Evolutionary conservation across 2,329 filamentous ascomycete species (phyloP), one percentile per base, ranked within the genome.

Genomic region (Metarhizium rileyi): DNA sequence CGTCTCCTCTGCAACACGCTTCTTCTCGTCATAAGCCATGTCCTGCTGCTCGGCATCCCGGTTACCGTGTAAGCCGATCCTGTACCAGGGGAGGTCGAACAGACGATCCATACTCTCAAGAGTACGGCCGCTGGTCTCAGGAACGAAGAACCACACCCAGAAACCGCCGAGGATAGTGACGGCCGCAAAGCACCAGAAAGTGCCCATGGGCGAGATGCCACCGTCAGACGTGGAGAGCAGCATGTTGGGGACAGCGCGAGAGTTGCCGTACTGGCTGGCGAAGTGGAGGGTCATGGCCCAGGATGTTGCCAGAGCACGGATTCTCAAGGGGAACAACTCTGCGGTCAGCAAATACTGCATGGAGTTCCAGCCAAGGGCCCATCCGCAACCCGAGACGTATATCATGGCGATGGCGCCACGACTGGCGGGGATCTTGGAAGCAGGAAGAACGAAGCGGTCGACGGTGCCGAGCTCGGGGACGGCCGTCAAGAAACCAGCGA

Each of bases 321-420:
- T 81, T 3, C 85, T 77, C 9, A 90, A 74, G 1, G 86, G 85
- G 69, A 87, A 90, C 53, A 90, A 75, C 61, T 90, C 86, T 1
- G 84, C 83, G 14, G 85, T 88, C 50, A 90, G 76, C 4, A 90
- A 74, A 62, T 90, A 90, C 66, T 89, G 86, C 73, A 87, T 85
- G 1, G 75, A 79, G 68, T 88, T 88, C 84, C 81, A 90, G 33
- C 78, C 83, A 3, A 85, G 68, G 2, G 83, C 83, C 82, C 83
- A 87, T 1, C 83, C 84, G 50, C 80, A 74, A 2, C 83, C 84
- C 0, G 77, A 83, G 20, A 87, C 47, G 62, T 84, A 88, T 56
- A 88, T 86, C 80, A 86, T 84, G 44, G 80, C 82, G 51, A 87
- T 80, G 12, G 85, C 86, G 3, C 78, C 83, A 23, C 75, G 80